Evolutionary conservation across 768 basidiomycete species (phyloP), one percentile per base, ranked within the genome.

Genomic region (Tephrocybe sp.): DNA sequence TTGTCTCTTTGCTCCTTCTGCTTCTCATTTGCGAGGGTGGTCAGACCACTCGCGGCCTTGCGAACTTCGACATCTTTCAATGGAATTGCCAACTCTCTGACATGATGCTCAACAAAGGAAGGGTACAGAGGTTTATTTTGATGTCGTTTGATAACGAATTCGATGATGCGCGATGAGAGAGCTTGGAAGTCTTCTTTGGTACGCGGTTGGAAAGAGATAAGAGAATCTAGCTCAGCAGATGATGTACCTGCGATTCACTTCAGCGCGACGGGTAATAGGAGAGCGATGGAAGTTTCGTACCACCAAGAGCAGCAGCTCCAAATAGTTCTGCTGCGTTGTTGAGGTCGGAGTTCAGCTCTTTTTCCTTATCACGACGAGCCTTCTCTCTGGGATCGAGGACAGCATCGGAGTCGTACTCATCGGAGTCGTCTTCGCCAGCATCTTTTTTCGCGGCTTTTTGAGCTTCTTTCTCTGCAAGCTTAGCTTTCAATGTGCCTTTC

Each of bases 1-100:
- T 88, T 91, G 32, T 94, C 92, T 56, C 87, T 79, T 60, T 87
- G 84, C 64, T 92, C 92, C 70, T 84, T 90, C 72, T 95, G 91
- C 73, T 98, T 99, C 73, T 95, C 92, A 62, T 96, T 98, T 44
- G 93, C 89, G 5, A 98, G 75, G 2, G 89, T 86, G 13, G 90
- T 92, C 48, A 99, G 72, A 3, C 76, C 84, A 44, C 84, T 88
- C 0, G 92, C 90, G 0, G 83, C 90, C 65, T 98, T 98, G 54
- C 94, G 81, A 22, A 93, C 85, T 60, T 99, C 96, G 45, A 93
- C 84, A 54, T 98, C 93, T 61, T 85, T 89, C 48, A 98, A 77
- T 5, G 92, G 83, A 52, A 74, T 69, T 0, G 87, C 85, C 13
- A 97, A 70, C 45, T 85, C 84, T 40, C 86, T 84, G 14, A 83